Evolutionary conservation across 345 rosid species (phyloP).

Genomic region (Xanthoceras sorbifolium): DNA sequence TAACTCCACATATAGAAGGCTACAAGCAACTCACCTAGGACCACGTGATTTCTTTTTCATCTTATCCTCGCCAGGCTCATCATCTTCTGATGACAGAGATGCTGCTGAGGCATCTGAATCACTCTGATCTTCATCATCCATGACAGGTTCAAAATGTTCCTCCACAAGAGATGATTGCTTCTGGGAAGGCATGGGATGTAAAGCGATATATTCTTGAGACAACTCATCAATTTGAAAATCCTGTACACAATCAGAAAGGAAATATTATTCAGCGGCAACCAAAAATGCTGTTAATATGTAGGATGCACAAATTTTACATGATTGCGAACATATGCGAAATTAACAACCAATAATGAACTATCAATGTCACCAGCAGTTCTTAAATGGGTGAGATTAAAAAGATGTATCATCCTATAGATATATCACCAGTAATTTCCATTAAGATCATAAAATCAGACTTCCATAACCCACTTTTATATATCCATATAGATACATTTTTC

Average conservation of each 20-base stretch:
- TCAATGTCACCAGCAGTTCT: not conserved
- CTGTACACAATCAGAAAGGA: conserved; percentile 40
- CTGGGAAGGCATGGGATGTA: conserved; percentile 74
- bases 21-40: conserved; percentile 55
- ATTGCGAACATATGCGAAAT: not conserved
- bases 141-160: conserved; percentile 80
- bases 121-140: conserved; percentile 51
- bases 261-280: conserved; percentile 7
- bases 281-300: not conserved
- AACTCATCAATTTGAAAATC: conserved; percentile 75
- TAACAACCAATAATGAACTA: not conserved
- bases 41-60: conserved; percentile 52
- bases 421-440: not conserved
- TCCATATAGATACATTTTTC: not conserved
- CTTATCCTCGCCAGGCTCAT: conserved; percentile 33
- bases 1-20: not conserved
- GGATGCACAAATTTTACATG: not conserved
- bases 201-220: conserved; percentile 62
- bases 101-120: conserved; percentile 59
- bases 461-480: not conserved
- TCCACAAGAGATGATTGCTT: conserved; percentile 65
- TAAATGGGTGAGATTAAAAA: not conserved
- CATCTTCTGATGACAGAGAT: conserved; percentile 52
- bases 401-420: not conserved
- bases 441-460: not conserved